These are phyloP conservation scores for Coniochaeta sp. DNA, from an alignment of 2,329 filamentous ascomycete species.

Conservation along the genomic window DNA sequence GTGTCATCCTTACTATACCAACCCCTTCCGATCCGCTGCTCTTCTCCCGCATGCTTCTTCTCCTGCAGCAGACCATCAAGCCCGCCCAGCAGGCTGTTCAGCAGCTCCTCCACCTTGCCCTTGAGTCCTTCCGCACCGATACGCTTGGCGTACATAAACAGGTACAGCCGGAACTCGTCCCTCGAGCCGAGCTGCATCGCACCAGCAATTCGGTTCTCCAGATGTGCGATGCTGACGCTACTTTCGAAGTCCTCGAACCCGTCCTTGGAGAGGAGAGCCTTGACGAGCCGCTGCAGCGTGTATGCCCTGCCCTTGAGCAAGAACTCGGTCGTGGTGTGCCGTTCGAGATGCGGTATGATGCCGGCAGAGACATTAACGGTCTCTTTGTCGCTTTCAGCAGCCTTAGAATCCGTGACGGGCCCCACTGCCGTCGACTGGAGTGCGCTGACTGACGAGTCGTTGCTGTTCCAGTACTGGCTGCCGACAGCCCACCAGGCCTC, in stretches of 20 bases:
- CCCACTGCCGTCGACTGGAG: constrained; percentile 65
- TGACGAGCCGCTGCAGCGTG: constrained; percentile 85
- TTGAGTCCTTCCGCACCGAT: constrained; percentile 83
- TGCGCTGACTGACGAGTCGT: constrained; percentile 79
- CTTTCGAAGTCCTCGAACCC: constrained; percentile 91
- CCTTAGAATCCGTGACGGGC: constrained; percentile 39
- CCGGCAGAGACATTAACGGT: constrained; percentile 67
- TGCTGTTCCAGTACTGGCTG: constrained; percentile 98
- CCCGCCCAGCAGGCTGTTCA: constrained; percentile 74
- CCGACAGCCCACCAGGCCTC: constrained; percentile 98
- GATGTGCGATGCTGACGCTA: constrained; percentile 82
- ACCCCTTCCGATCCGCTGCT: constrained; percentile 35
- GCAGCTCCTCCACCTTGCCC: constrained; percentile 85
- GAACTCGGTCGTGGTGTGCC: constrained; percentile 90
- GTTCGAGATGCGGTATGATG: constrained; percentile 86
- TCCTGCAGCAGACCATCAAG: constrained; percentile 65
- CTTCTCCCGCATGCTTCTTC: constrained; percentile 34
- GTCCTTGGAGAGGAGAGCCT: constrained; percentile 77
- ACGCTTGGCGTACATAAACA: constrained; percentile 98
- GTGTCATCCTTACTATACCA: constrained; percentile 63
- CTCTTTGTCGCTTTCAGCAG: constrained; percentile 32
- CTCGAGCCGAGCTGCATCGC: constrained; percentile 76
- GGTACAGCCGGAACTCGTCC: constrained; percentile 88
- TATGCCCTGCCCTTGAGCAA: constrained; percentile 87
- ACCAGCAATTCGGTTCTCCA: constrained; percentile 90